Percentiles rank a stretch among this genome's conserved stretches.
Conservation (phyloP, 768 basidiomycete genomes). For the Gloeostereum incarnatum region DNA sequence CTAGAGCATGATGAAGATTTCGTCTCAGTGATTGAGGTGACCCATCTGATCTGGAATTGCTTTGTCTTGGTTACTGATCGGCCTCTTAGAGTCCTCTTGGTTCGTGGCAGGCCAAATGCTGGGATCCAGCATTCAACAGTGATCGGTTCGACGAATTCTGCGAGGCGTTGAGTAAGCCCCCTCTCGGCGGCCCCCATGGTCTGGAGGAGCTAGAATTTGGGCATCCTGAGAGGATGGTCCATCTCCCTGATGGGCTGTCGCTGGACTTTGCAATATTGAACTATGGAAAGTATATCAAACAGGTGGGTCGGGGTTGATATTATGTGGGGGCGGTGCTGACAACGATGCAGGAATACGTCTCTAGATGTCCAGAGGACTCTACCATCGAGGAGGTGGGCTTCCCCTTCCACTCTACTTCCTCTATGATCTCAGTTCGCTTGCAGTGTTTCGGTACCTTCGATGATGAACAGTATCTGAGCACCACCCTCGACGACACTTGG, state of each 20-base stretch:
- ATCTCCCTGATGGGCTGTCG: conserved; percentile 32
- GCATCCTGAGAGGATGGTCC: conserved; percentile 37
- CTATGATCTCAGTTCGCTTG: not conserved
- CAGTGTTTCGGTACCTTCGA: conserved; percentile 87
- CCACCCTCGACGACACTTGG: conserved; percentile 67
- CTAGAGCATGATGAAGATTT: conserved; percentile 75
- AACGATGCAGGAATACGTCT: conserved; percentile 37
- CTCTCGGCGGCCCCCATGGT: conserved; percentile 18
- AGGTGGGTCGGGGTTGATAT: conserved; percentile 27
- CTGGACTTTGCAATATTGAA: conserved; percentile 57
- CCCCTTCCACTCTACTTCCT: not conserved
- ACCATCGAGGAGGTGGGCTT: conserved; percentile 40
- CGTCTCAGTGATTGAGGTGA: conserved; percentile 54
- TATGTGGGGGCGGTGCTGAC: not conserved
- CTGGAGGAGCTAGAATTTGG: conserved; percentile 35
- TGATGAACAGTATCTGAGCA: conserved; percentile 52
- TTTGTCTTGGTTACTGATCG: conserved; percentile 3
- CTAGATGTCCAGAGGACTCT: conserved; percentile 40
- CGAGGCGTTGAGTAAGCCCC: conserved; percentile 36
- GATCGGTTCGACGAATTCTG: conserved; percentile 66
- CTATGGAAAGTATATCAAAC: conserved; percentile 71
- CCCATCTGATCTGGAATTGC: not conserved
- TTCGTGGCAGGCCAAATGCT: conserved; percentile 78
- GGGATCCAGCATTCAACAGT: conserved; percentile 69
- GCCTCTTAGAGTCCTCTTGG: conserved; percentile 44